Evolutionary conservation across 495 filamentous ascomycete species (phyloP).

Genomic region (Penicillium mononematosum): DNA sequence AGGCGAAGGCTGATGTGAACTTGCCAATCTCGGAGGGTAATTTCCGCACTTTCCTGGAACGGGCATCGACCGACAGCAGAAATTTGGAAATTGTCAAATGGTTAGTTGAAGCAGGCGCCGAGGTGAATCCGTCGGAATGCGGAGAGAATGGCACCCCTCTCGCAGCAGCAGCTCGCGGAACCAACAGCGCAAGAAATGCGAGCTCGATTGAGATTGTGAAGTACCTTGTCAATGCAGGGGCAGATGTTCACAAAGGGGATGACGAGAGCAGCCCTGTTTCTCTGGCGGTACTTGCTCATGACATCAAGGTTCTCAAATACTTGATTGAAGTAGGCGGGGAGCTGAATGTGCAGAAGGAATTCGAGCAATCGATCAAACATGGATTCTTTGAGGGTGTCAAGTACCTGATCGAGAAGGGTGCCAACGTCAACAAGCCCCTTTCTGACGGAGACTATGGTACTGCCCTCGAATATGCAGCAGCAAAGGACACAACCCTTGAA

Average conservation of each 20-base stretch:
- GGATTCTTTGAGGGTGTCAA: conserved; percentile 19
- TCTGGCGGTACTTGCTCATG: background rate
- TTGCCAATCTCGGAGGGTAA: background rate
- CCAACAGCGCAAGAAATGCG: background rate
- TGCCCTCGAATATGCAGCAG: conserved; percentile 22
- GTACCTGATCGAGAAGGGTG: conserved; percentile 28
- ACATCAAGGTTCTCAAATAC: conserved; percentile 22
- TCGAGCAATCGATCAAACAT: too few relatives aligned
- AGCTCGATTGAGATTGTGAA: background rate
- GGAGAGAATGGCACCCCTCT: background rate
- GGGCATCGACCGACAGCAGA: background rate
- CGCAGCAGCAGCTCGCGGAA: conserved; percentile 11
- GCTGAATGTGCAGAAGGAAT: conserved; percentile 17
- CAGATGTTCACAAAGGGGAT: background rate
- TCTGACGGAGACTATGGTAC: conserved; percentile 20
- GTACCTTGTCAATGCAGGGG: background rate
- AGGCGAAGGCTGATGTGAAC: background rate
- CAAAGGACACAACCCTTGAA: conserved; percentile 7
- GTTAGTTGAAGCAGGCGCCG: conserved; percentile 27
- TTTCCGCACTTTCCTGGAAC: conserved; percentile 3
- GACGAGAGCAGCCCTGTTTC: background rate
- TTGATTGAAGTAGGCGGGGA: conserved; percentile 28
- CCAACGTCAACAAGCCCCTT: conserved; percentile 26
- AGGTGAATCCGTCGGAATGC: conserved; percentile 18
- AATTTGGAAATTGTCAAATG: conserved; percentile 23